A percentile compares a stretch with the other conserved stretches of the same genome.
These are phyloP conservation scores for Scutellaria galericulata DNA, from an alignment of 257 asterid genomes.

Conservation along the genomic window DNA sequence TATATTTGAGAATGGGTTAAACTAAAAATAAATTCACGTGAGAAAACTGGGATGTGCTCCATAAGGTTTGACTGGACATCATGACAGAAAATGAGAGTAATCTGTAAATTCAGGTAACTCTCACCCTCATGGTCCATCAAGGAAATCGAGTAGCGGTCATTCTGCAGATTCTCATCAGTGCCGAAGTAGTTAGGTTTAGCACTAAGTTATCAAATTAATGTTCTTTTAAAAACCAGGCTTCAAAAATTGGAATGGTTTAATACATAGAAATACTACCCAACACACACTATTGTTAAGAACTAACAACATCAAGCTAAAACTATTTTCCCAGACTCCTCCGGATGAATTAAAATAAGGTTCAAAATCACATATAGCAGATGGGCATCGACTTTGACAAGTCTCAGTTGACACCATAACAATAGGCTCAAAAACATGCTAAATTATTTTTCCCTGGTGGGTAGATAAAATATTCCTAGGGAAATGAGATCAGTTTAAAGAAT, in stretches of 20 bases:
- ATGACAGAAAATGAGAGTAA: neutral
- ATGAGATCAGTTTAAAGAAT: slow-evolving; percentile 19
- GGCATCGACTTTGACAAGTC: slow-evolving; percentile 5
- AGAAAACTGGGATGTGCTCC: slow-evolving; percentile 11
- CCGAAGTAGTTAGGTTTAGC: slow-evolving; percentile 31
- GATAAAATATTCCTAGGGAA: slow-evolving; percentile 24
- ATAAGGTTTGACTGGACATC: neutral
- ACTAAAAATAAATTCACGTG: neutral
- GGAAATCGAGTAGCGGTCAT: slow-evolving; percentile 70
- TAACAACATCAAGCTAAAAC: neutral
- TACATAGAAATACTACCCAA: slow-evolving; percentile 6
- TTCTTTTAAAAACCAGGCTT: neutral
- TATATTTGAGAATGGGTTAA: slow-evolving; percentile 9
- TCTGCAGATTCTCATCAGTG: slow-evolving; percentile 84
- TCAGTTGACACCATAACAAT: neutral
- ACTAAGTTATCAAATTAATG: slow-evolving; percentile 22
- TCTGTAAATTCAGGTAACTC: neutral
- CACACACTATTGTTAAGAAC: neutral
- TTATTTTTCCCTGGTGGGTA: slow-evolving; percentile 1
- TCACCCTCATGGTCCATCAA: slow-evolving; percentile 69
- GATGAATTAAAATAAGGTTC: neutral
- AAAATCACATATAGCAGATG: slow-evolving; percentile 1
- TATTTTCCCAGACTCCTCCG: slow-evolving; percentile 14
- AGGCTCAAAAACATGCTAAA: neutral
- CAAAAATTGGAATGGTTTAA: neutral